Percentiles rank a stretch among this genome's conserved stretches.
These are phyloP conservation scores for Starmerella roubikii DNA, from an alignment of 805 yeast species.

Conservation along the genomic window DNA sequence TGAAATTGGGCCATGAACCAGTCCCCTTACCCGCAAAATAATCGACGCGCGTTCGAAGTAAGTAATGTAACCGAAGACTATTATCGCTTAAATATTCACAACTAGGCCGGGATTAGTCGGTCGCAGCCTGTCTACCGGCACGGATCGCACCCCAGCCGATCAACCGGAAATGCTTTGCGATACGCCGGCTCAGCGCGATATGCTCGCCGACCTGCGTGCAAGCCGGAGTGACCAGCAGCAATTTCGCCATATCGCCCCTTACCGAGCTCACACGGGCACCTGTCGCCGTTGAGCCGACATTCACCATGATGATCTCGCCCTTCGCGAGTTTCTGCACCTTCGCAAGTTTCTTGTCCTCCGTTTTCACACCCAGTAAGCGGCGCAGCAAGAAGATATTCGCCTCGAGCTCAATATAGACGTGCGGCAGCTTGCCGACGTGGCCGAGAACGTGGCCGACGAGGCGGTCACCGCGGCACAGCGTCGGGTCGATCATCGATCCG, in stretches of 20 bases:
- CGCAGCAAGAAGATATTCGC: constrained; percentile 92
- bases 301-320: constrained; percentile 96
- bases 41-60: no score
- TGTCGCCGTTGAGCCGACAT: constrained; percentile 97
- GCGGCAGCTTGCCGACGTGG: constrained; percentile 89
- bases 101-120: constrained; percentile 4
- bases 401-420: constrained; percentile 92
- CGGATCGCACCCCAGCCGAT: constrained; percentile 99
- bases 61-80: no score
- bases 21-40: no score
- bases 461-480: constrained; percentile 98
- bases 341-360: constrained; percentile 94
- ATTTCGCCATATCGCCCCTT: constrained; percentile 98
- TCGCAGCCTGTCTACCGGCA: constrained; percentile 31
- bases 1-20: no score
- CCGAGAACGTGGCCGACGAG: constrained; percentile 99
- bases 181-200: constrained; percentile 97
- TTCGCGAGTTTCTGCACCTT: constrained; percentile 88
- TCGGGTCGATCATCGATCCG: constrained; percentile 98
- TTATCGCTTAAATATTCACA: no score
- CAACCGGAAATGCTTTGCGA: constrained; percentile 98
- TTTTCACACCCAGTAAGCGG: constrained; percentile 95
- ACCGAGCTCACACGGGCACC: constrained; percentile 98
- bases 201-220: constrained; percentile 97
- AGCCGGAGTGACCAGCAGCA: constrained; percentile 92